Conservation (phyloP, 345 rosid species). For the Brassica incana region DNA sequence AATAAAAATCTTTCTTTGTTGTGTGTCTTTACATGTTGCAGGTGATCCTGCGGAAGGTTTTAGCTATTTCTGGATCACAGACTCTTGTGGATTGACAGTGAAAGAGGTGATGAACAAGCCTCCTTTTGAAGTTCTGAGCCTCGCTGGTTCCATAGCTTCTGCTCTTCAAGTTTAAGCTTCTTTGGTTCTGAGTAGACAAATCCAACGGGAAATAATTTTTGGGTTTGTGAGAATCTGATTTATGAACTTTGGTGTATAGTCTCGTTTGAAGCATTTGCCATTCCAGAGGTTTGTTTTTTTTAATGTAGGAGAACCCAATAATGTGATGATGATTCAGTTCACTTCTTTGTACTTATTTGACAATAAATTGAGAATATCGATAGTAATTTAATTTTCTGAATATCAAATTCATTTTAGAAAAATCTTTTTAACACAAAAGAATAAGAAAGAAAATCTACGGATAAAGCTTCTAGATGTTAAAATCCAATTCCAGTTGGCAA, state of each 20-base stretch:
- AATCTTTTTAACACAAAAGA: no score
- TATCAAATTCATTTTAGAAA: no score
- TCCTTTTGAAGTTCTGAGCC: slow-evolving; percentile 92
- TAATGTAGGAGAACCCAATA: slow-evolving; percentile 25
- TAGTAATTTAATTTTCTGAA: background rate
- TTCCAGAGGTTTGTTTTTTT: background rate
- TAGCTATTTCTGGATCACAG: slow-evolving; percentile 93
- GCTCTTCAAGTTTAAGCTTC: slow-evolving; percentile 66
- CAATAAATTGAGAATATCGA: background rate
- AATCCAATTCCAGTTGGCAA: background rate
- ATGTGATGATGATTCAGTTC: slow-evolving; percentile 20
- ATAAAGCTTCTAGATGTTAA: background rate
- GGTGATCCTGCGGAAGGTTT: slow-evolving; percentile 73
- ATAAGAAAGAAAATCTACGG: background rate
- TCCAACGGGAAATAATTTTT: slow-evolving; percentile 7
- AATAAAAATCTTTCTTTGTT: no score
- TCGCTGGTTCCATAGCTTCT: slow-evolving; percentile 79
- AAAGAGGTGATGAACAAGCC: slow-evolving; percentile 63
- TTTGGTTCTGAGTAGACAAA: background rate
- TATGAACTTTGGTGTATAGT: slow-evolving; percentile 28
- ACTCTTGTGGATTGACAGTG: slow-evolving; percentile 84
- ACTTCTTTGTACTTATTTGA: slow-evolving; percentile 11
- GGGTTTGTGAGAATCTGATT: slow-evolving; percentile 11
- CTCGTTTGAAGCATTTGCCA: background rate
- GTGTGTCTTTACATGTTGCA: slow-evolving; percentile 17